A percentile compares a stretch with the other conserved stretches of the same genome.
These are phyloP conservation scores for Pisolithus tinctorius DNA, from an alignment of 768 basidiomycete genomes.

Conservation along the genomic window DNA sequence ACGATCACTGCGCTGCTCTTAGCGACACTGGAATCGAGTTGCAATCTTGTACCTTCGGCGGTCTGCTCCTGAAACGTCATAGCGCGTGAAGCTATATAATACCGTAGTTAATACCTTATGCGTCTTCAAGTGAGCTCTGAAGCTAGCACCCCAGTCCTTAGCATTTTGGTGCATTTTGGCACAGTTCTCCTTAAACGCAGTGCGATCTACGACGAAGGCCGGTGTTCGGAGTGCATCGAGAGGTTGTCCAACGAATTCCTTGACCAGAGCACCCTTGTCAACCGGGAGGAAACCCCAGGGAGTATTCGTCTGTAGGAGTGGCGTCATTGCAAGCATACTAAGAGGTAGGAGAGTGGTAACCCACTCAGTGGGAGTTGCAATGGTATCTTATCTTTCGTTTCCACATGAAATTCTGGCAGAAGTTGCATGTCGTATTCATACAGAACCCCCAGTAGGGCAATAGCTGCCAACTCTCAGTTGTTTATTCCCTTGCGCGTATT, in stretches of 20 bases:
- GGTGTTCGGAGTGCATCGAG: constrained; percentile 64
- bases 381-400: no score
- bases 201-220: constrained; percentile 70
- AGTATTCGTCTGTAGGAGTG: constrained; percentile 39
- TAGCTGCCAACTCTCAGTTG: no score
- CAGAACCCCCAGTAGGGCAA: no score
- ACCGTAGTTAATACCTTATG: constrained; percentile 51
- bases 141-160: constrained; percentile 57
- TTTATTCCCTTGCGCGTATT: no score
- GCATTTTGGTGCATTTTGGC: constrained; percentile 63
- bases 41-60: constrained; percentile 64
- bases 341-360: no score
- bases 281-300: constrained; percentile 36
- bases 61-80: constrained; percentile 41
- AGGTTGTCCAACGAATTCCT: constrained; percentile 51
- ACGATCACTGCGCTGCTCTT: constrained; percentile 61
- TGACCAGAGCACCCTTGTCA: constrained; percentile 41
- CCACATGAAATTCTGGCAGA: no score
- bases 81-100: not conserved
- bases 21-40: constrained; percentile 50
- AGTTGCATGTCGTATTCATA: no score
- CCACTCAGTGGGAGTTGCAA: no score
- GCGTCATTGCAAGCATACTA: constrained; percentile 12
- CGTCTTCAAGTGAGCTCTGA: constrained; percentile 82
- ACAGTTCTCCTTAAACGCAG: constrained; percentile 68